Evolutionary conservation across 2,329 filamentous ascomycete species (phyloP), one percentile per base, ranked within the genome.

Genomic region (Aureobasidium sp.): DNA sequence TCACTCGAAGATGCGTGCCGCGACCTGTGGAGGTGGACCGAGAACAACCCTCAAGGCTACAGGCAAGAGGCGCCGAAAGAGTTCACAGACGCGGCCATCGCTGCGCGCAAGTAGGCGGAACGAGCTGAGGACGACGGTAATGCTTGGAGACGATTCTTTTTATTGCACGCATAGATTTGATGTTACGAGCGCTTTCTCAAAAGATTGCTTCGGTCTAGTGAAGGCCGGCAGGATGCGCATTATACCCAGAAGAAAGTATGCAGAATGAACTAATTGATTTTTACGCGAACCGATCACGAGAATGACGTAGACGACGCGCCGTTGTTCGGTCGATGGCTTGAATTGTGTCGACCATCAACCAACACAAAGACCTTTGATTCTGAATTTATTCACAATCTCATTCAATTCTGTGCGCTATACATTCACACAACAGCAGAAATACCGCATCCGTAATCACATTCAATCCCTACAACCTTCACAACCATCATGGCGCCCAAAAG

Each of bases 31-130:
- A 87, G 86, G 71, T 99, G 94, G 94, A 96, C 95, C 16, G 82
- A 88, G 78, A 97, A 97, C 78, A 97, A 97, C 79, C 94, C 94
- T 29, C 86, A 92, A 77, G 94, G 94, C 27, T 97, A 97, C 79
- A 84, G 89, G 67, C 92, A 97, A 78, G 82, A 91, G 67, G 91
- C 93, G n/a, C 93, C 94, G 0, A 82, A 89, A 66, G 85, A 89
- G 76, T 82, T 97, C 69, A 72, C 97, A 55, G 87, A 88, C 64
- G 73, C 74, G 57, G 65, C 79, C 61, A 67, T 69, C 64, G 68
- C 62, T 25, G 54, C 63, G 45, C 64, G 68, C 62, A 70, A 68
- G 59, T 61, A 61, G 47, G 59, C n/a, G 29, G 39, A n/a, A 29
- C 10, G 27, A 11, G 2, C 10, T 5, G 25, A 44, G 54, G 32